phyloP scores from a whole-genome alignment of 2,329 filamentous ascomycete species.

The Talaromyces amestolkiae region DNA sequence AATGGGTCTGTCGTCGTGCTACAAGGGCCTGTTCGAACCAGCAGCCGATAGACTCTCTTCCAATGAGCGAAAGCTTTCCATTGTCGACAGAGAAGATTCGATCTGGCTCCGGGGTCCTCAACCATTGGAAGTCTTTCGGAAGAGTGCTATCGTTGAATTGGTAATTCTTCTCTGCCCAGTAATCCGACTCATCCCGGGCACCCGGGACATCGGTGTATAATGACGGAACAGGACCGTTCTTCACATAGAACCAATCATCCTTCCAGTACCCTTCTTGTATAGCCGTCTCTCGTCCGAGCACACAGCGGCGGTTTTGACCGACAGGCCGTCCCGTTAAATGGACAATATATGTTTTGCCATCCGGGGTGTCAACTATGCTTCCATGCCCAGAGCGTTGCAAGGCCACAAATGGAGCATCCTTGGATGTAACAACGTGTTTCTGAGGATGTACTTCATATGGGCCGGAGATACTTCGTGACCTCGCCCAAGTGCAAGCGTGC shows the following conservation, averaged over 20 bases:
- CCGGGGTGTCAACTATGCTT: conserved; percentile 17
- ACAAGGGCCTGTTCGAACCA: conserved; percentile 19
- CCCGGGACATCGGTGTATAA: conserved; percentile 17
- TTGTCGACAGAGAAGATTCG: conserved; percentile 11
- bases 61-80: conserved; percentile 15
- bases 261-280: conserved; percentile 19
- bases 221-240: conserved; percentile 17
- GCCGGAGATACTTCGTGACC: conserved; percentile 46
- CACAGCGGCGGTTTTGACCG: conserved; percentile 16
- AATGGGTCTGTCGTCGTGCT: conserved; percentile 18
- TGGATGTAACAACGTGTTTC: conserved; percentile 49
- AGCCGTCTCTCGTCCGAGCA: conserved; percentile 18
- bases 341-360: conserved; percentile 17
- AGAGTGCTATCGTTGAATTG: conserved; percentile 4
- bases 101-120: conserved; percentile 12
- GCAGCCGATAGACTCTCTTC: conserved; percentile 16
- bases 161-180: conserved; percentile 15
- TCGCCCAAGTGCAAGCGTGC: conserved; percentile 52
- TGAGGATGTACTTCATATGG: conserved; percentile 45
- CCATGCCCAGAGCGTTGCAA: conserved; percentile 19
- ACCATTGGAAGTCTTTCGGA: conserved; percentile 18
- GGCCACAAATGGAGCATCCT: conserved; percentile 15
- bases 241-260: conserved; percentile 18
- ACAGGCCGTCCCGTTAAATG: conserved; percentile 18
- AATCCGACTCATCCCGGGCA: conserved; percentile 9